These are phyloP conservation scores for Erysimum pusillum DNA, from an alignment of 441 rosid genomes.

Conservation along the genomic window DNA sequence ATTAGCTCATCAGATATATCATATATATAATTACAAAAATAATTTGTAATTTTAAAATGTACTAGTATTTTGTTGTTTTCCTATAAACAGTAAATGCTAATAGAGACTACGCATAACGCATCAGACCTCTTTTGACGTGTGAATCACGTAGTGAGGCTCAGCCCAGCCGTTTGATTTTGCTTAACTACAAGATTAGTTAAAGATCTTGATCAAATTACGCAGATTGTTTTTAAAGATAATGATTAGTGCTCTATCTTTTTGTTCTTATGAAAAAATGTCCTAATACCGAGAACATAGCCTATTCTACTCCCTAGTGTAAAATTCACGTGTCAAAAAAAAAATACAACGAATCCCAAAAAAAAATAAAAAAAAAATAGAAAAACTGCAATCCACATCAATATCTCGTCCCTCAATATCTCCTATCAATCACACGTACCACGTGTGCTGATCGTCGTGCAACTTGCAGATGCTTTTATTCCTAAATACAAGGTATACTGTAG, in stretches of 20 bases:
- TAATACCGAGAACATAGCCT: conserved; percentile 16
- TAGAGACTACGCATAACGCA: conserved; percentile 10
- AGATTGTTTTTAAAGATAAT: background rate
- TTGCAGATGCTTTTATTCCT: conserved; percentile 22
- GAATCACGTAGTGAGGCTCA: conserved; percentile 17
- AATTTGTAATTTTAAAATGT: too few species aligned
- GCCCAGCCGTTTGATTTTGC: conserved; percentile 16
- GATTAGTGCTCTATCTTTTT: background rate
- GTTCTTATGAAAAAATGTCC: conserved; percentile 10
- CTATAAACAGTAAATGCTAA: conserved; percentile 21
- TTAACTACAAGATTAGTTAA: background rate
- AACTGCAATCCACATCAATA: too few species aligned
- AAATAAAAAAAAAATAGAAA: background rate
- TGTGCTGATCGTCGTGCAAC: conserved; percentile 46
- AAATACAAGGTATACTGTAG: conserved; percentile 15
- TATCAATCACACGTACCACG: conserved; percentile 59
- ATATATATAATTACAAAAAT: background rate
- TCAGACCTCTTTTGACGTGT: conserved; percentile 26
- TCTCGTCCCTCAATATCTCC: too few species aligned
- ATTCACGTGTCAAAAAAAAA: conserved; percentile 32
- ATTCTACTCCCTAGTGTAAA: conserved; percentile 2
- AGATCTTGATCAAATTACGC: conserved; percentile 4
- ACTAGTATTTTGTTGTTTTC: background rate
- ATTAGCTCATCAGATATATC: too few species aligned
- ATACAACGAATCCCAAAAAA: conserved; percentile 1